A percentile compares a stretch with the other conserved stretches of the same genome.
These are phyloP conservation scores for Mycena rosella DNA, from an alignment of 768 basidiomycete species.

Conservation along the genomic window DNA sequence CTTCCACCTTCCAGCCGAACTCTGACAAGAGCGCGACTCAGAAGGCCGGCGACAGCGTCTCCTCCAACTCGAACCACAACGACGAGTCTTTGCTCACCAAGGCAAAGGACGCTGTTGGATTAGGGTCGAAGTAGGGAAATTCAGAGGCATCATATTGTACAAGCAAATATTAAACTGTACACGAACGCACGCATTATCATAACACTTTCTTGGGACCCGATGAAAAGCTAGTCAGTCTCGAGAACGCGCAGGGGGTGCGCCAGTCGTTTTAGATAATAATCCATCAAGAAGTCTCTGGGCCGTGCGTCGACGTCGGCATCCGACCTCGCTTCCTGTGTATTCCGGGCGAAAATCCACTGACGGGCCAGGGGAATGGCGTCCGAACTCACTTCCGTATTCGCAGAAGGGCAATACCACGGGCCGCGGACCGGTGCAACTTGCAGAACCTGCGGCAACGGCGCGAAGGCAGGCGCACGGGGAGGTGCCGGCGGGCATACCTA, in stretches of 20 bases:
- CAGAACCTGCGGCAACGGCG: background rate
- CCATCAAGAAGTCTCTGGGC: no score
- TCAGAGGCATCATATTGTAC: background rate
- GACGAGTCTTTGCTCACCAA: slow-evolving; percentile 60
- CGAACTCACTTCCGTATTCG: no score
- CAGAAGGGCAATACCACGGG: no score
- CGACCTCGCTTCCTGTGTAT: no score
- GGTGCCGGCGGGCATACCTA: background rate
- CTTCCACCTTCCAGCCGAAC: slow-evolving; percentile 64
- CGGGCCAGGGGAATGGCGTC: no score
- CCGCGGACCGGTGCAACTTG: no score
- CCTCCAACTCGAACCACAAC: slow-evolving; percentile 63
- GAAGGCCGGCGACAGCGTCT: slow-evolving; percentile 61
- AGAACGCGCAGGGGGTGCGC: no score
- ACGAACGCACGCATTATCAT: background rate
- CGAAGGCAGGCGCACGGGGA: background rate
- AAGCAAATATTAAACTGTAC: background rate
- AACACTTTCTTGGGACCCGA: background rate
- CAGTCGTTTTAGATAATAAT: no score
- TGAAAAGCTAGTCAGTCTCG: no score
- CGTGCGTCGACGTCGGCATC: no score
- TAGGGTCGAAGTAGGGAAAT: slow-evolving; percentile 46
- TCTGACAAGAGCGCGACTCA: slow-evolving; percentile 69
- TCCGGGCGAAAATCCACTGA: no score
- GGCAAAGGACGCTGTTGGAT: slow-evolving; percentile 67